Conservation (phyloP, 139 green algal species). For the Chlorella sp. region DNA sequence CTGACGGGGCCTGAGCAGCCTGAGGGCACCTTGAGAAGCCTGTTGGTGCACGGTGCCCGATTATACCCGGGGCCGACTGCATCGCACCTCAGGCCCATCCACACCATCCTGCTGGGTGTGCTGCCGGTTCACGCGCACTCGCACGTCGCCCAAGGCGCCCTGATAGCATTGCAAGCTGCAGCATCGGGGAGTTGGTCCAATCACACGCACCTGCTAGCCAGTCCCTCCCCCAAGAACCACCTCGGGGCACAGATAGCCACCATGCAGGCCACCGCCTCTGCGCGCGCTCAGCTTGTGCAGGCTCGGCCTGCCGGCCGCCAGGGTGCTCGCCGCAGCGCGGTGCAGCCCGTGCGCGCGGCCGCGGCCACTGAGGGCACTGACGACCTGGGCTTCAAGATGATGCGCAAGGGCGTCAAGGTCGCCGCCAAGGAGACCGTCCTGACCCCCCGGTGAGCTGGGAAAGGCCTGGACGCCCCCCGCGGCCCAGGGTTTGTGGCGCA, state of each 20-base stretch:
- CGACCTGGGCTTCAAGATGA: constrained; percentile 80
- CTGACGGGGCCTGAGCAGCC: too few relatives aligned
- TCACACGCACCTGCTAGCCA: background rate
- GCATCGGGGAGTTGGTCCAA: background rate
- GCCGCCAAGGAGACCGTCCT: constrained; percentile 90
- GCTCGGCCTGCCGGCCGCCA: constrained; percentile 26
- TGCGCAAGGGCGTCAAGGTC: constrained; percentile 90
- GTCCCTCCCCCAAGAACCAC: background rate
- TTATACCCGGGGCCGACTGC: too few relatives aligned
- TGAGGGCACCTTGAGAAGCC: too few relatives aligned
- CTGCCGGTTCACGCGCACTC: background rate
- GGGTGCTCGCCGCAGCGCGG: constrained; percentile 6
- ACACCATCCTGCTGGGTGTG: background rate
- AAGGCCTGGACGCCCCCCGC: background rate
- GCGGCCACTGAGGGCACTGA: constrained; percentile 26
- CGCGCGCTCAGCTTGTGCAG: constrained; percentile 23
- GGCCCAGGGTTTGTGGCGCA: constrained; percentile 10
- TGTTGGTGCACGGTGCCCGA: too few relatives aligned
- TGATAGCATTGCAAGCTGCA: background rate
- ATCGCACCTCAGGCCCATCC: too few relatives aligned
- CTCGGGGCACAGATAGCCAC: background rate
- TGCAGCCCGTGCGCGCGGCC: constrained; percentile 29
- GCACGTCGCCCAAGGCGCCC: background rate
- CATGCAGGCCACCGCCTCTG: constrained; percentile 30
- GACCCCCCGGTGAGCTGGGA: constrained; percentile 74